These are phyloP conservation scores for Coemansia sp. DNA, from an alignment of 192 early-diverging fungal species.

Conservation along the genomic window DNA sequence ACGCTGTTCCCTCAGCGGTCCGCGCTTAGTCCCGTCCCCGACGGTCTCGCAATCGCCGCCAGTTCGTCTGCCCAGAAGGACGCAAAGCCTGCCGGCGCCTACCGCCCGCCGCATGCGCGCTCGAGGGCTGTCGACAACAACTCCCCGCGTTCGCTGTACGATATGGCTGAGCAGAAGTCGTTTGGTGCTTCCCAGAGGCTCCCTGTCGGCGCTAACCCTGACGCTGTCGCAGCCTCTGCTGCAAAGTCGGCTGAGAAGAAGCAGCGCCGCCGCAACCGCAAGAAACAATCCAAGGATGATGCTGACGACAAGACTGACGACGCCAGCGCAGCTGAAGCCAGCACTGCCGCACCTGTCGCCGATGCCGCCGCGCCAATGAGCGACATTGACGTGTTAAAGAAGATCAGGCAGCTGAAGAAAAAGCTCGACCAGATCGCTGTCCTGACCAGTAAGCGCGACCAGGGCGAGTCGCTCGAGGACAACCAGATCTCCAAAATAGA, in stretches of 20 bases:
- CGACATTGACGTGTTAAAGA: conserved; percentile 78
- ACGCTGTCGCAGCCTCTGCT: conserved; percentile 12
- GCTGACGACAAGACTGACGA: conserved; percentile 45
- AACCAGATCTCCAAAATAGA: conserved; percentile 50
- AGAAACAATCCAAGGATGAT: conserved; percentile 66
- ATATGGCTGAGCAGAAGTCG: conserved; percentile 35
- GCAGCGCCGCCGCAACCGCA: conserved; percentile 78
- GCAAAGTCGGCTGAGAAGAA: conserved; percentile 55
- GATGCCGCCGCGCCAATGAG: background rate
- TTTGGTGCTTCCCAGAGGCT: too few relatives aligned
- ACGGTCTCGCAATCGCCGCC: conserved; percentile 51
- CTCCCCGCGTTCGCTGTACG: conserved; percentile 44
- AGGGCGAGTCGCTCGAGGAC: conserved; percentile 78
- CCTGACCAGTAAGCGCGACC: conserved; percentile 73
- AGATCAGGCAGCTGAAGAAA: conserved; percentile 83
- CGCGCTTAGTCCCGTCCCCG: conserved; percentile 71
- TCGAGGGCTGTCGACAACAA: conserved; percentile 29
- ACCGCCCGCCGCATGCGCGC: conserved; percentile 71
- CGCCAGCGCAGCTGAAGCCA: conserved; percentile 3
- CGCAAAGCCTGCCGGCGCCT: conserved; percentile 60
- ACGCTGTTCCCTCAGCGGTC: conserved; percentile 76
- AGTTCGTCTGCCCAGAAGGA: conserved; percentile 22
- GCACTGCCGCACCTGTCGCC: conserved; percentile 12
- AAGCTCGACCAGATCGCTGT: conserved; percentile 90
- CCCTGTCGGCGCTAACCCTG: conserved; percentile 34